A percentile compares a stretch with the other conserved stretches of the same genome.
Conservation (phyloP, 345 rosid species). For the Anacardium occidentale region DNA sequence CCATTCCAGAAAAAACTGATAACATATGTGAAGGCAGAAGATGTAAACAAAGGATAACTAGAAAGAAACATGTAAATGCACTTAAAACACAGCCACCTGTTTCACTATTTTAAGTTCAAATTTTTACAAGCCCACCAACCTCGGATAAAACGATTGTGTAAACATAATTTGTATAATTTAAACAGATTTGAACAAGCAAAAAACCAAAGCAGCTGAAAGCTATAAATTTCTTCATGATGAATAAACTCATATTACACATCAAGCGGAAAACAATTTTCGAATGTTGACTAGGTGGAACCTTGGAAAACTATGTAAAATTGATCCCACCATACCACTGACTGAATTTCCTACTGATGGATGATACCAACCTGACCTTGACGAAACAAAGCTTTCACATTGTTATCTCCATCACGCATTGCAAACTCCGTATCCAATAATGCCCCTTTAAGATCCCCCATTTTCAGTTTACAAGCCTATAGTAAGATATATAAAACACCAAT, state of each 20-base stretch:
- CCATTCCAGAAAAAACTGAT: neutral
- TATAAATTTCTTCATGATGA: neutral
- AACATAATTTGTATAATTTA: neutral
- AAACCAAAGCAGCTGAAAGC: neutral
- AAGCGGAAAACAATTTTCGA: neutral
- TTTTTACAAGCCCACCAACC: neutral
- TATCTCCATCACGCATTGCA: constrained; percentile 85
- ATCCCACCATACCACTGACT: constrained; percentile 6
- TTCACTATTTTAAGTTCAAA: no score
- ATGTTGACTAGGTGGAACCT: neutral
- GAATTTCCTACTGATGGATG: constrained; percentile 10
- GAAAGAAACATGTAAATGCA: neutral
- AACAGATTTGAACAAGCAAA: constrained; percentile 1
- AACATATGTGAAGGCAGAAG: neutral
- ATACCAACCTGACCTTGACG: constrained; percentile 92
- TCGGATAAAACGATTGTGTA: neutral
- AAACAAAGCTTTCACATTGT: constrained; percentile 87
- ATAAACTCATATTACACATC: neutral
- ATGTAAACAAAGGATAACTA: neutral
- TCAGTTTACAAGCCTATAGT: constrained; percentile 80
- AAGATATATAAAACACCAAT: constrained; percentile 5
- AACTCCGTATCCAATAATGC: constrained; percentile 82
- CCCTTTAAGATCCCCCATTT: constrained; percentile 82
- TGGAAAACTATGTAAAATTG: neutral
- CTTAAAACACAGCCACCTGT: neutral